These are phyloP conservation scores for Pelargonium citronellum DNA, from an alignment of 441 rosid genomes.

Conservation along the genomic window DNA sequence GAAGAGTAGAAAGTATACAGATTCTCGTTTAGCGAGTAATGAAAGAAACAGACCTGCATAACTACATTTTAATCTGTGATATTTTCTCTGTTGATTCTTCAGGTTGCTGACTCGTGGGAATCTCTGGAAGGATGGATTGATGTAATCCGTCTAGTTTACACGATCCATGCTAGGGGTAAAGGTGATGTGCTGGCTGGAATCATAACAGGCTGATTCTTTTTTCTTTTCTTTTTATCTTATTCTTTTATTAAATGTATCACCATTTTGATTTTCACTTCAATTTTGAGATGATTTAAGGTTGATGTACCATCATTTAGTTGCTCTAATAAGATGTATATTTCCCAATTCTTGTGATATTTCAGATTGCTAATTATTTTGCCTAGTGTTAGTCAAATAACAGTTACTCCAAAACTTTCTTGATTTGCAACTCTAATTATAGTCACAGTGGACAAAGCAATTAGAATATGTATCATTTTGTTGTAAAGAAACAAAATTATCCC, in stretches of 20 bases:
- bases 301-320: conserved; percentile 16
- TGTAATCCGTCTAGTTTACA: conserved; percentile 81
- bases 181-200: conserved; percentile 85
- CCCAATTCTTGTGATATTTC: too few species aligned
- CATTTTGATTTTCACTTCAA: conserved; percentile 5
- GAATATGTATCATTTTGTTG: background rate
- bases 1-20: too few species aligned
- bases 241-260: conserved; percentile 4
- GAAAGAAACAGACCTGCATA: background rate
- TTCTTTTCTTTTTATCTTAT: background rate
- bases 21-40: too few species aligned
- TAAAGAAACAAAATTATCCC: background rate
- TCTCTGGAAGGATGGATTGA: conserved; percentile 93
- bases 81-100: conserved; percentile 16
- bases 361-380: too few species aligned
- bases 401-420: too few species aligned
- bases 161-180: conserved; percentile 82
- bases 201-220: conserved; percentile 47
- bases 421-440: too few species aligned
- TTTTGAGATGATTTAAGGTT: conserved; percentile 9
- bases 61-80: background rate
- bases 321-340: conserved; percentile 20
- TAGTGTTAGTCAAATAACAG: too few species aligned
- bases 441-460: too few species aligned
- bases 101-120: conserved; percentile 98